These are phyloP conservation scores for Pseudomassariella vexata DNA, from an alignment of 2,329 filamentous ascomycete species.

Conservation along the genomic window DNA sequence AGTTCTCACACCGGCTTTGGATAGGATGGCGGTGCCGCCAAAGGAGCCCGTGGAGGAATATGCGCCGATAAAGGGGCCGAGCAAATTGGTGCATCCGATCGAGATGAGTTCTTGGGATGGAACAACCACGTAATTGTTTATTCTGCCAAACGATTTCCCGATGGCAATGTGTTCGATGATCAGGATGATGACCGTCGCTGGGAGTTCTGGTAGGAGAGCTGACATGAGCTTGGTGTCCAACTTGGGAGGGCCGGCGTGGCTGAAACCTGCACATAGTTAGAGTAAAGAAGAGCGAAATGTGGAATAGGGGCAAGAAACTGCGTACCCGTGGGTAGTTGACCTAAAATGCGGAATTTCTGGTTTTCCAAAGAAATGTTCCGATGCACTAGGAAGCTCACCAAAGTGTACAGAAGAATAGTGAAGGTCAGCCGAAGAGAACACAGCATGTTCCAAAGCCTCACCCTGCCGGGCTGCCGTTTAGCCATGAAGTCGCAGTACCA, in stretches of 20 bases:
- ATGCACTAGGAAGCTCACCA: constrained; percentile 67
- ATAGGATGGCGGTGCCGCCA: no score
- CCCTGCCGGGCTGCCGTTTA: constrained; percentile 51
- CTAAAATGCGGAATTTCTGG: constrained; percentile 57
- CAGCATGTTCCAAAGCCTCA: constrained; percentile 65
- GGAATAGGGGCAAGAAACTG: not conserved
- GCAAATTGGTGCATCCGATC: constrained; percentile 68
- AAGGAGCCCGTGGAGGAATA: no score
- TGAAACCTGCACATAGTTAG: no score
- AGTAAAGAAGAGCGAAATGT: constrained; percentile 9
- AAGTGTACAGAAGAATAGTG: constrained; percentile 68
- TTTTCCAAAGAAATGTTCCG: constrained; percentile 39
- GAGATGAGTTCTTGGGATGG: constrained; percentile 76
- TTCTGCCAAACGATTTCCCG: constrained; percentile 73
- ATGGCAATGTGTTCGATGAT: constrained; percentile 82
- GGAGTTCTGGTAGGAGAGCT: constrained; percentile 56
- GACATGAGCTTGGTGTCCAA: constrained; percentile 51
- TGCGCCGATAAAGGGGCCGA: constrained; percentile 62
- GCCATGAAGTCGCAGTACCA: constrained; percentile 54
- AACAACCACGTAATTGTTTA: constrained; percentile 74
- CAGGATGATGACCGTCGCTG: constrained; percentile 68
- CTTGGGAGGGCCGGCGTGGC: constrained; percentile 53
- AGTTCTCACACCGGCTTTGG: no score
- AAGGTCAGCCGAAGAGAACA: constrained; percentile 72
- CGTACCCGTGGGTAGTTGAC: constrained; percentile 56